Conservation (phyloP, 805 yeast species). For the Candida xyloterini region DNA sequence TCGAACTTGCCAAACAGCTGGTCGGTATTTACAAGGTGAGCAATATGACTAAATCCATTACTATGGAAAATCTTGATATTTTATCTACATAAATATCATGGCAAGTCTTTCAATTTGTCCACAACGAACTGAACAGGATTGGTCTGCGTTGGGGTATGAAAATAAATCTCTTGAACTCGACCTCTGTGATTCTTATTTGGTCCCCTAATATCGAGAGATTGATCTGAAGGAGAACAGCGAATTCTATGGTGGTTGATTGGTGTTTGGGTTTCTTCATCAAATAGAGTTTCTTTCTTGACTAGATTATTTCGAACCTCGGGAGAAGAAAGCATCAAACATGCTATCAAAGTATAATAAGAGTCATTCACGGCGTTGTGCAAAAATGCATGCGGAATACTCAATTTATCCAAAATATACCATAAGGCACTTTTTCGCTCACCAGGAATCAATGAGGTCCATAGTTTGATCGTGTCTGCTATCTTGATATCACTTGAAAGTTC, state of each 20-base stretch:
- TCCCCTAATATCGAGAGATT: conserved; percentile 8
- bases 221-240: conserved; percentile 20
- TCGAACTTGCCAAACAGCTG: conserved; percentile 89
- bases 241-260: conserved; percentile 1
- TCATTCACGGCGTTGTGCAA: conserved; percentile 35
- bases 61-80: conserved; percentile 63
- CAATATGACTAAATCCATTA: conserved; percentile 84
- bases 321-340: conserved; percentile 27
- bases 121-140: conserved; percentile 4
- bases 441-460: conserved; percentile 26
- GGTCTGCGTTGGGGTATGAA: neutral
- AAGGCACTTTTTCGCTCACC: conserved; percentile 19
- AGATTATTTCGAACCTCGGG: conserved; percentile 27
- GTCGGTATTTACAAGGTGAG: conserved; percentile 94
- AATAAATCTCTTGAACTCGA: conserved; percentile 1
- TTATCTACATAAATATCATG: conserved; percentile 7
- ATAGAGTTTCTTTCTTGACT: neutral
- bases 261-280: conserved; percentile 7
- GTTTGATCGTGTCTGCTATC: conserved; percentile 28
- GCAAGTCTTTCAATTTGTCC: neutral
- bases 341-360: conserved; percentile 30
- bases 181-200: neutral
- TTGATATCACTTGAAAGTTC: conserved; percentile 17
- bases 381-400: conserved; percentile 29
- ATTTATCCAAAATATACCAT: conserved; percentile 26